These are phyloP conservation scores for Paramecium pentaurelia DNA, from an alignment of 73 alveolate genomes.

Conservation along the genomic window DNA sequence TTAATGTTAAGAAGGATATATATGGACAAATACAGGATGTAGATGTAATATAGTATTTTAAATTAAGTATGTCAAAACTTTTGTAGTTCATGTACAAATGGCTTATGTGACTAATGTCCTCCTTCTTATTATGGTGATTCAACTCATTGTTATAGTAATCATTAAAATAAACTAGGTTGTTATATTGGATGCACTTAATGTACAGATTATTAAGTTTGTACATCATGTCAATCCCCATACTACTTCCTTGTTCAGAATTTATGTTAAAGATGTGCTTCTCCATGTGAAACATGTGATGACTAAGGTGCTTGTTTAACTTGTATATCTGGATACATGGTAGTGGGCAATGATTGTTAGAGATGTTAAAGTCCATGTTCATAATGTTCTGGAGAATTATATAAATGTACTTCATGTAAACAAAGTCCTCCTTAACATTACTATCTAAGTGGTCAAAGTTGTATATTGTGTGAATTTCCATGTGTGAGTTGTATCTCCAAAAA, in stretches of 20 bases:
- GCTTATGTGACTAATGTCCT: background rate
- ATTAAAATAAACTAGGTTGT: background rate
- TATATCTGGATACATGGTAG: background rate
- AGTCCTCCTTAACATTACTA: background rate
- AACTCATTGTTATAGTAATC: background rate
- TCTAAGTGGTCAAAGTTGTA: background rate
- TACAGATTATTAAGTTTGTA: background rate
- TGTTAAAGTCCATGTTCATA: background rate
- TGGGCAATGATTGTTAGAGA: background rate
- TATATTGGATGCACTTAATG: background rate
- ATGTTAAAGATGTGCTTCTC: background rate
- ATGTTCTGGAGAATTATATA: background rate
- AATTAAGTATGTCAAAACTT: background rate
- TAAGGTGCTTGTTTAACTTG: background rate
- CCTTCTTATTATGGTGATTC: background rate
- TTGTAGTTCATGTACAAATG: constrained; percentile 8
- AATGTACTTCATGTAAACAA: background rate
- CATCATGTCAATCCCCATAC: background rate
- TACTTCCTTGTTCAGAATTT: background rate
- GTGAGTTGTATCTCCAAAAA: background rate
- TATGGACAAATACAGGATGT: background rate
- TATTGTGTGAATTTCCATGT: background rate
- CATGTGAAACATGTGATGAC: background rate
- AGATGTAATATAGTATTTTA: background rate
- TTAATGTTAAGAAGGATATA: background rate